phyloP scores from a whole-genome alignment of 73 alveolate genomes.

The Uronychia binucleata region DNA sequence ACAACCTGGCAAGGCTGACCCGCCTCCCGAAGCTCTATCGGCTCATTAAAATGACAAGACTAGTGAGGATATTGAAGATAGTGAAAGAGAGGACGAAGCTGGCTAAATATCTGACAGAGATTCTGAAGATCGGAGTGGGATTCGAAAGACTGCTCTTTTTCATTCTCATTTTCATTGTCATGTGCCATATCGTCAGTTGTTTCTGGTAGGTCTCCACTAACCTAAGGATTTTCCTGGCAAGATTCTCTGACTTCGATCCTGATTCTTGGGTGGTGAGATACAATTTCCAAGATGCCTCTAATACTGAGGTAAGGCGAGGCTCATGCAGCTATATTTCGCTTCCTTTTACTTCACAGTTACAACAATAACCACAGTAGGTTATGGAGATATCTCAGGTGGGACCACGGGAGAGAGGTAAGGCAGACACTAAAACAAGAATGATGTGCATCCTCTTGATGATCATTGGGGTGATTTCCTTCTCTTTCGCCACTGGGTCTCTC shows the following conservation, averaged over 20 bases:
- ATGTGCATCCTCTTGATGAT: conserved; percentile 42
- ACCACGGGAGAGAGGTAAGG: conserved; percentile 60
- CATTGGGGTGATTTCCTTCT: conserved; percentile 60
- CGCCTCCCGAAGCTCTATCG: conserved; percentile 79
- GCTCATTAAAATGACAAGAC: conserved; percentile 75
- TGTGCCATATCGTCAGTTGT: conserved; percentile 67
- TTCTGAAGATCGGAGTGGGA: conserved; percentile 58
- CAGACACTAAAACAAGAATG: not conserved
- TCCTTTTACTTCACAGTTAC: conserved; percentile 86
- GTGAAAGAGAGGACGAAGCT: conserved; percentile 79
- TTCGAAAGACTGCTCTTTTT: conserved; percentile 63
- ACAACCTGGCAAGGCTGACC: conserved; percentile 55
- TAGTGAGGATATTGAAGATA: conserved; percentile 81
- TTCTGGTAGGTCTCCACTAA: conserved; percentile 41
- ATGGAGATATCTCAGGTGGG: conserved; percentile 83
- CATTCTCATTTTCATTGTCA: conserved; percentile 41
- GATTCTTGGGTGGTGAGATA: conserved; percentile 58
- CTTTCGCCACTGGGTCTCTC: conserved; percentile 63
- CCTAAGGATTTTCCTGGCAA: conserved; percentile 59
- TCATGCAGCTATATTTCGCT: conserved; percentile 61
- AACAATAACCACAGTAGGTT: conserved; percentile 92
- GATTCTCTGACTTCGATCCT: conserved; percentile 33
- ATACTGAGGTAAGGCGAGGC: conserved; percentile 17
- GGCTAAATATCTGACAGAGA: conserved; percentile 43
- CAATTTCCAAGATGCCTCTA: conserved; percentile 42